These are phyloP conservation scores for Emmonsiellopsis sp. DNA, from an alignment of 2,329 filamentous ascomycete genomes.

Conservation along the genomic window DNA sequence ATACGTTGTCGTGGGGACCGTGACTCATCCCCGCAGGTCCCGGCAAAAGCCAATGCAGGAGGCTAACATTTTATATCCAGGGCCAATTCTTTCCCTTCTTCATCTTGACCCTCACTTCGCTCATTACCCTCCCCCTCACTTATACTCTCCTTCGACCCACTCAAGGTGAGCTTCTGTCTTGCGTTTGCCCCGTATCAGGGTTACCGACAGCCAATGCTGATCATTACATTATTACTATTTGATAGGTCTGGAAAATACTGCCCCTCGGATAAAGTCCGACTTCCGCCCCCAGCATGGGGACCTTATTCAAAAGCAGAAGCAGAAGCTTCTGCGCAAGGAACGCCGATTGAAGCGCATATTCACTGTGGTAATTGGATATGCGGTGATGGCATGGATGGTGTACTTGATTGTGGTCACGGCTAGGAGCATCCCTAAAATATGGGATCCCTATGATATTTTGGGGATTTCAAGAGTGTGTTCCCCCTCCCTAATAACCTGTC, in stretches of 20 bases:
- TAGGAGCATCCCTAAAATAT: constrained; percentile 63
- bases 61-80: constrained; percentile 30
- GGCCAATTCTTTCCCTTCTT: constrained; percentile 99
- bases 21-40: background rate
- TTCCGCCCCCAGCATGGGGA: constrained; percentile 76
- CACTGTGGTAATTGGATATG: constrained; percentile 68
- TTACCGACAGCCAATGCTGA: constrained; percentile 20
- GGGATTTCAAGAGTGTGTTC: constrained; percentile 65
- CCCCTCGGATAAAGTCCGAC: constrained; percentile 69
- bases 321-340: constrained; percentile 82
- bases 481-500: background rate
- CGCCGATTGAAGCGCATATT: constrained; percentile 76
- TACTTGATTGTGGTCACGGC: constrained; percentile 81
- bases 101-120: constrained; percentile 77
- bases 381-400: constrained; percentile 76
- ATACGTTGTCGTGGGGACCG: background rate
- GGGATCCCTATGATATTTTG: constrained; percentile 95
- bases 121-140: constrained; percentile 83
- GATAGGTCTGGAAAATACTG: constrained; percentile 63
- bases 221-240: constrained; percentile 8
- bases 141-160: constrained; percentile 76
- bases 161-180: constrained; percentile 42
- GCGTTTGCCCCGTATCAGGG: background rate
- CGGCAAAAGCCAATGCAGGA: background rate
- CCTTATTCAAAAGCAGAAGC: constrained; percentile 71